These are phyloP conservation scores for Dioscorea dumetorum DNA, from an alignment of 106 monocot genomes.

Conservation along the genomic window DNA sequence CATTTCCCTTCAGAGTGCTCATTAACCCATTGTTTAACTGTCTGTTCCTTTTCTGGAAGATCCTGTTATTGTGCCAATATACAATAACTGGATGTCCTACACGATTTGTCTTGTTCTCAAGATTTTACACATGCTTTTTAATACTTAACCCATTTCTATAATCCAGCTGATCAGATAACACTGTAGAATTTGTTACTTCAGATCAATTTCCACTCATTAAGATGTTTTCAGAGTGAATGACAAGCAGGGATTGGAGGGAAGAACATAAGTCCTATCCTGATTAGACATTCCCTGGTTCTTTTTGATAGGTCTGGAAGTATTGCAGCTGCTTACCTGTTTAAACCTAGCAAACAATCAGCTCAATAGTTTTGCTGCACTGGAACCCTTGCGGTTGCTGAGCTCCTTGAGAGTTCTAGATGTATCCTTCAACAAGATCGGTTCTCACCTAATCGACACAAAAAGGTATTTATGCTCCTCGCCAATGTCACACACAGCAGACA, in stretches of 20 bases:
- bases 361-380: slow-evolving; percentile 62
- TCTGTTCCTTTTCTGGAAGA: no score
- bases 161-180: neutral
- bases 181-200: neutral
- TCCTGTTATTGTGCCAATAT: no score
- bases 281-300: neutral
- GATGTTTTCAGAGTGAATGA: no score
- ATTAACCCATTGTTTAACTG: neutral
- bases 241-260: neutral
- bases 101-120: neutral
- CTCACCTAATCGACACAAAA: slow-evolving; percentile 59
- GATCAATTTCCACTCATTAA: no score
- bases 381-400: slow-evolving; percentile 49
- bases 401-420: slow-evolving; percentile 64
- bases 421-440: slow-evolving; percentile 80
- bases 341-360: slow-evolving; percentile 70
- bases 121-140: neutral
- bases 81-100: no score
- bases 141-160: neutral
- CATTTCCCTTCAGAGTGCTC: neutral
- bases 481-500: slow-evolving; percentile 36
- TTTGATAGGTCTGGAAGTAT: slow-evolving; percentile 74
- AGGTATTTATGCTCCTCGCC: slow-evolving; percentile 75
- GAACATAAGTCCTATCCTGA: neutral
- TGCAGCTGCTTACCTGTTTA: slow-evolving; percentile 73